These are phyloP conservation scores for Suillus lakei DNA, from an alignment of 768 basidiomycete genomes.

Conservation along the genomic window DNA sequence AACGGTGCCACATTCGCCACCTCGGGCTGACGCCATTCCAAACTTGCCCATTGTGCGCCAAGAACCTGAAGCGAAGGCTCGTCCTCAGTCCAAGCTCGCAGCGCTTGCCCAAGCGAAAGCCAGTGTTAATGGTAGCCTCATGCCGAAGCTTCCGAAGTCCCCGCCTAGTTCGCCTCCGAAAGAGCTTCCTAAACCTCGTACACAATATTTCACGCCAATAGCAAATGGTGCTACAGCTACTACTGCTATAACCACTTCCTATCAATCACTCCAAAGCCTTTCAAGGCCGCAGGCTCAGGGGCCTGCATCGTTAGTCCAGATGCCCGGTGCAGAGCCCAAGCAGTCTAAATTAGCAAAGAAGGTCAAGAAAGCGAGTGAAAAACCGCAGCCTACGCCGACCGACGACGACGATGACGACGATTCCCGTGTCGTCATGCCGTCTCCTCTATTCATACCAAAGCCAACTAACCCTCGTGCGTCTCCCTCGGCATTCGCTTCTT, in stretches of 20 bases:
- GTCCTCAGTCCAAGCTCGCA: constrained; percentile 73
- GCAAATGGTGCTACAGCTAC: constrained; percentile 85
- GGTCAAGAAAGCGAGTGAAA: constrained; percentile 61
- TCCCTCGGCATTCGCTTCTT: constrained; percentile 78
- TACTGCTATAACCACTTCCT: constrained; percentile 83
- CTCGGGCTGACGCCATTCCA: constrained; percentile 26
- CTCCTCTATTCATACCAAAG: constrained; percentile 64
- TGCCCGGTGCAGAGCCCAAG: constrained; percentile 44
- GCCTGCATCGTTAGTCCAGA: constrained; percentile 26
- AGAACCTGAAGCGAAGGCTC: constrained; percentile 30
- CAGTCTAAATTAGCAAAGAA: constrained; percentile 81
- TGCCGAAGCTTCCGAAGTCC: constrained; percentile 30
- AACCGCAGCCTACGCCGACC: constrained; percentile 38
- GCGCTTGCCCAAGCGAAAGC: constrained; percentile 69
- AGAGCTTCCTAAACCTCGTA: constrained; percentile 52
- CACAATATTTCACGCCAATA: constrained; percentile 77
- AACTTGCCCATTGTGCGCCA: constrained; percentile 15
- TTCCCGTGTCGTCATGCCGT: constrained; percentile 37
- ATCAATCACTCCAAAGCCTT: constrained; percentile 71
- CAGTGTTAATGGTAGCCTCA: constrained; percentile 15
- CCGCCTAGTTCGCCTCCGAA: constrained; percentile 30
- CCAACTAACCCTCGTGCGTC: constrained; percentile 65
- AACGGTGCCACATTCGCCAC: constrained; percentile 23
- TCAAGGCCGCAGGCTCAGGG: constrained; percentile 38
- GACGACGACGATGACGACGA: constrained; percentile 42